Base-by-base conservation (phyloP, 2,329 filamentous ascomycete species). In the Talaromyces atroroseus region DNA sequence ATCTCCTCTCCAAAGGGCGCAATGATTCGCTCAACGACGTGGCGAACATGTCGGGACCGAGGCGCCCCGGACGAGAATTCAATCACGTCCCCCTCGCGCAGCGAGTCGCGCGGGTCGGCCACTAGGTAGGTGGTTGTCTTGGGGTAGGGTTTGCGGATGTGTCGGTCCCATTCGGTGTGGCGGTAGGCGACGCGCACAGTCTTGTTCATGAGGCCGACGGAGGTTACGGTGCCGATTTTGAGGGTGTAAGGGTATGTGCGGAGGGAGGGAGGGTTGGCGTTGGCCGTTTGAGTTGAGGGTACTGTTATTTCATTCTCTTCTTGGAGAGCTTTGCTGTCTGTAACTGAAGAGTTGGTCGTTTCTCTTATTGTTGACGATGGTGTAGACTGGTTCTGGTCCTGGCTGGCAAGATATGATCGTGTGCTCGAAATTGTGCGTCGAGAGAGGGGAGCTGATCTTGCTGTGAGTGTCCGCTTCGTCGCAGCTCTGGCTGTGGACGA, bases 1-100 rank as follows among this genome's bases (percentile, higher is more conserved):
- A 76, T 67, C 0, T 62, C 57, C 2, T 54, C 52, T 1, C 70
- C 74, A 57, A 76, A 76, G 20, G 74, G 74, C 18, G 71, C 67
- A 46, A 76, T 61, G 52, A 76, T 76, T 10, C 71, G 63, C 60
- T 76, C 72, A 12, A 76, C 73, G 4, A 76, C 72, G 57, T 75
- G 73, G 16, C 65, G 64, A 49, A 76, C 73, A 21, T 62, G 63
- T 12, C 69, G 68, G 54, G 70, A 71, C 62, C 71, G 70, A 2
- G 69, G 70, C 16, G 63, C 67, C 1, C 73, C 74, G 7, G 71
- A 74, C 54, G 71, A 70, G 58, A 76, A 76, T 59, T 76, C 71
- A 56, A 76, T 72, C 51, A 75, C 70, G 53, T 76, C 74, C n/a
- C 74, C 74, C 40, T 73, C 67, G 42, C 73, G 71, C 36, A 75